Base-by-base conservation (phyloP, 352 stramenopile species). In the Globisporangium carolinianum region DNA sequence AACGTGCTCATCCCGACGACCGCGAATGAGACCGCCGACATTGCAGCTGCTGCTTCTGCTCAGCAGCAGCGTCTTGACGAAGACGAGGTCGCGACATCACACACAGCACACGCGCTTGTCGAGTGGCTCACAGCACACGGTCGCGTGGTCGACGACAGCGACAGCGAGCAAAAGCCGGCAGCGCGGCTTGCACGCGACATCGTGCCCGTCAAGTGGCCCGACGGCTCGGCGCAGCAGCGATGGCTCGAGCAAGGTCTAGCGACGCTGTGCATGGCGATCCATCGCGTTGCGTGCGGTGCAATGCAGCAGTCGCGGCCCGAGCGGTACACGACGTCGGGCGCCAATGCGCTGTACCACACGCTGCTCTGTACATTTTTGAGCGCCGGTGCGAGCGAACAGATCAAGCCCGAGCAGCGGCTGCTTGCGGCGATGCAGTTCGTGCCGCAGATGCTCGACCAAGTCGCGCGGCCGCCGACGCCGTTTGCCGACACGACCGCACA, bases 1-100 rank as follows among this genome's bases (percentile, higher is more conserved):
- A 99, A 99, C 58, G 94, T 98, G 50, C 62, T 98, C 38, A 96
- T 99, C 66, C 96, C 96, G 14, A 83, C 75, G 37, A 81, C 73
- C 39, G 85, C 72, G 4, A 77, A 87, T 14, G 69, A 83, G 57
- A 62, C 86, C 37, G 67, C 68, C 32, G 58, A 64, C 46, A 11
- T 47, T 4, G 17, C 15, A 17, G 32, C 7, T 36, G 42, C 51
- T n/a, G 17, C 24, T 32, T 32, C 24, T 32, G 24, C 24, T 2
- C 18, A 8, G 48, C 36, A 18, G 42, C 11, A n/a, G 8, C 36
- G n/a, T 17, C 36, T 17, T 32, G 24, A 32, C 32, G 46, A 60
- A 8, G 36, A n/a, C 0, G 58, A 52, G 7, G 52, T 52, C 42
- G 10, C 37, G 2, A 41, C 37, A 35, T 42, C 46, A 4, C 45